A percentile compares a stretch with the other conserved stretches of the same genome.
Conservation (phyloP, 2,329 filamentous ascomycete species). For the Pezicula neosporulosa region DNA sequence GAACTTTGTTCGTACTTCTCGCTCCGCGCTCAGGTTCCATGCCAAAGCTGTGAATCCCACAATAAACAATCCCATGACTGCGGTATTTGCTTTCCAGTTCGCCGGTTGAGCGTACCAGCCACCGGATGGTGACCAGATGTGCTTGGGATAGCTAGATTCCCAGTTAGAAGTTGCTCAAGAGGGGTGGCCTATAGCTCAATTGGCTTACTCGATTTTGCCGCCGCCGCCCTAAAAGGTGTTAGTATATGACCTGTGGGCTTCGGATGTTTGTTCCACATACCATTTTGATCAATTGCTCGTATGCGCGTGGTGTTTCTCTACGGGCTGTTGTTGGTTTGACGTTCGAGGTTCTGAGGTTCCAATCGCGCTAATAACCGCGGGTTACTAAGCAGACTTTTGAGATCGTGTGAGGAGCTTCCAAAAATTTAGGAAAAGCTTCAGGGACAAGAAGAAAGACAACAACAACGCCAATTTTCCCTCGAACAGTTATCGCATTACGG, state of each 20-base stretch:
- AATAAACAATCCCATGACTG: constrained; percentile 66
- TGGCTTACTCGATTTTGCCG: constrained; percentile 66
- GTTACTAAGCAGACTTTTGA: constrained; percentile 7
- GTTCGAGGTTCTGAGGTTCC: constrained; percentile 13
- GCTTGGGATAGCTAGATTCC: constrained; percentile 78
- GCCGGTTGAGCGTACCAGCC: constrained; percentile 94
- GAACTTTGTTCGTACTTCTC: constrained; percentile 71
- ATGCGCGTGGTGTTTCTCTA: constrained; percentile 6
- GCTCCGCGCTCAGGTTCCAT: constrained; percentile 71
- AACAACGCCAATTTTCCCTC: constrained; percentile 11
- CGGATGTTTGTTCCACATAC: constrained; percentile 35
- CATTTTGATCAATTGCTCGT: constrained; percentile 47
- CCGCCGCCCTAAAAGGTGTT: constrained; percentile 66
- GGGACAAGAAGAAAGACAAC: constrained; percentile 5
- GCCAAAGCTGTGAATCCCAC: constrained; percentile 64
- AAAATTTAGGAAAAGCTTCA: constrained; percentile 18
- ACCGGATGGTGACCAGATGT: constrained; percentile 98
- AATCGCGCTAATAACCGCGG: constrained; percentile 12
- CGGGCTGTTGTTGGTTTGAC: constrained; percentile 7
- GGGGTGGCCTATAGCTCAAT: constrained; percentile 12
- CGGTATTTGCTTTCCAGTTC: constrained; percentile 95
- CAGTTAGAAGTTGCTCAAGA: constrained; percentile 17
- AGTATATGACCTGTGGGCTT: constrained; percentile 29
- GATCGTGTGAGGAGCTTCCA: constrained; percentile 11
- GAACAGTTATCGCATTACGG: constrained; percentile 6